Evolutionary conservation across 805 yeast species (phyloP).

Genomic region (Wickerhamiella allomyrinae): DNA sequence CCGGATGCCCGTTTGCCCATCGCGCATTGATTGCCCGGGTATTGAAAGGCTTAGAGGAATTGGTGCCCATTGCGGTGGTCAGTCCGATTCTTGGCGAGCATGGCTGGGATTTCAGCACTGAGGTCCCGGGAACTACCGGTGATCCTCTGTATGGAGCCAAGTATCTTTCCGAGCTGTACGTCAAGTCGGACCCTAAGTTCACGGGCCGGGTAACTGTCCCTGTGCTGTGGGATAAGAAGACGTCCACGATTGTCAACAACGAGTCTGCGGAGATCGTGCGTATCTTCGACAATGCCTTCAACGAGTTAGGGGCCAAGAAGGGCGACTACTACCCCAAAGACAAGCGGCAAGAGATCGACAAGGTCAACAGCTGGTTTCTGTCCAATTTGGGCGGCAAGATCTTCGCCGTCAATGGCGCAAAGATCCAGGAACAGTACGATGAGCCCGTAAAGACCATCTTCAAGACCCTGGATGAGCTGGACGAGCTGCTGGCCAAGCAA

Average conservation of each 20-base stretch:
- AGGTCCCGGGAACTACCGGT: slow-evolving; percentile 32
- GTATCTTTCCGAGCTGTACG: slow-evolving; percentile 58
- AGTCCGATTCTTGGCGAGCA: slow-evolving; percentile 76
- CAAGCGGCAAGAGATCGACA: slow-evolving; percentile 47
- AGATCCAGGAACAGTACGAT: slow-evolving; percentile 64
- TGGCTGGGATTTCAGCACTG: slow-evolving; percentile 68
- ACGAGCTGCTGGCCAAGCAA: slow-evolving; percentile 15
- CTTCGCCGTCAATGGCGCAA: slow-evolving; percentile 83
- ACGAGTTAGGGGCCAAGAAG: slow-evolving; percentile 29
- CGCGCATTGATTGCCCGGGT: slow-evolving; percentile 57
- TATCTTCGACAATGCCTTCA: slow-evolving; percentile 59
- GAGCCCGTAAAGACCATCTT: slow-evolving; percentile 46
- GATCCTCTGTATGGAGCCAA: slow-evolving; percentile 45
- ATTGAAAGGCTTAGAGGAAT: slow-evolving; percentile 48
- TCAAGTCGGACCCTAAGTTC: slow-evolving; percentile 60
- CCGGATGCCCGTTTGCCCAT: slow-evolving; percentile 95
- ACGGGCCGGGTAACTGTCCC: slow-evolving; percentile 84
- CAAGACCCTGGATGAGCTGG: slow-evolving; percentile 36
- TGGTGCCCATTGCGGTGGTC: slow-evolving; percentile 45
- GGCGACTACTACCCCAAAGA: slow-evolving; percentile 49
- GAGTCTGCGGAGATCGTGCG: slow-evolving; percentile 83
- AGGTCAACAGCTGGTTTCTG: slow-evolving; percentile 57
- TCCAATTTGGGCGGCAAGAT: slow-evolving; percentile 40
- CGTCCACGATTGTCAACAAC: slow-evolving; percentile 70
- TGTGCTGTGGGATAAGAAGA: slow-evolving; percentile 76